Conservation (phyloP, 306 rosid genomes). For the Macrotyloma uniflorum region DNA sequence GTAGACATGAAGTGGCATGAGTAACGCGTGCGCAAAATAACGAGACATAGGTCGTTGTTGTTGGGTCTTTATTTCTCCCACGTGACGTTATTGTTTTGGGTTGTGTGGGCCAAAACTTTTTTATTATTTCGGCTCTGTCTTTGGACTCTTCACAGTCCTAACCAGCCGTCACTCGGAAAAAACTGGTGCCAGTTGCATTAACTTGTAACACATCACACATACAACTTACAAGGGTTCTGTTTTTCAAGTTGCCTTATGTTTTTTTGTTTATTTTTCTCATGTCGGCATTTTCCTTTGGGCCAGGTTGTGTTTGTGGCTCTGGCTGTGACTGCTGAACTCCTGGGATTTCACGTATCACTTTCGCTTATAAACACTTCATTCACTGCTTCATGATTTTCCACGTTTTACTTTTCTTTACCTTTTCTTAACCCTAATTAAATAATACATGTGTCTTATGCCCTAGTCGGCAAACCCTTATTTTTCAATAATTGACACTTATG, state of each 20-base stretch:
- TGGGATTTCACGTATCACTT: not conserved
- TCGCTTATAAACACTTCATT: not conserved
- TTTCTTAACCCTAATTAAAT: not conserved
- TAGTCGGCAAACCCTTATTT: not conserved
- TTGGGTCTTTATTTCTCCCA: not conserved
- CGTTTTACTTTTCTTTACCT: not conserved
- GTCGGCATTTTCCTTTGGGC: slow-evolving; percentile 17
- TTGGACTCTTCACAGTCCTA: not conserved
- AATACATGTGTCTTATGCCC: not conserved
- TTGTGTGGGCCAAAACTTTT: slow-evolving; percentile 15
- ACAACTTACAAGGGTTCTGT: too few species aligned
- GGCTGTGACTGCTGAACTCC: not conserved
- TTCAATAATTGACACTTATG: too few species aligned
- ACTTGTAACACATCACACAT: too few species aligned
- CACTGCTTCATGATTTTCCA: not conserved
- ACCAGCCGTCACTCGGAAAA: not conserved
- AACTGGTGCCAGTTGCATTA: not conserved
- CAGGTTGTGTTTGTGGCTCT: not conserved
- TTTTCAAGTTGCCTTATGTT: too few species aligned
- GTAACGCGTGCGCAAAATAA: slow-evolving; percentile 62
- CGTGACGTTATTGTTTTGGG: not conserved
- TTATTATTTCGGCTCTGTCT: not conserved
- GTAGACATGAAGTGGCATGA: slow-evolving; percentile 44
- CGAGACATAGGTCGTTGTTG: not conserved
- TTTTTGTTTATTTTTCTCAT: not conserved